A percentile compares a stretch with the other conserved stretches of the same genome.
Conservation (phyloP, 768 basidiomycete species). For the Serendipita vermifera region DNA sequence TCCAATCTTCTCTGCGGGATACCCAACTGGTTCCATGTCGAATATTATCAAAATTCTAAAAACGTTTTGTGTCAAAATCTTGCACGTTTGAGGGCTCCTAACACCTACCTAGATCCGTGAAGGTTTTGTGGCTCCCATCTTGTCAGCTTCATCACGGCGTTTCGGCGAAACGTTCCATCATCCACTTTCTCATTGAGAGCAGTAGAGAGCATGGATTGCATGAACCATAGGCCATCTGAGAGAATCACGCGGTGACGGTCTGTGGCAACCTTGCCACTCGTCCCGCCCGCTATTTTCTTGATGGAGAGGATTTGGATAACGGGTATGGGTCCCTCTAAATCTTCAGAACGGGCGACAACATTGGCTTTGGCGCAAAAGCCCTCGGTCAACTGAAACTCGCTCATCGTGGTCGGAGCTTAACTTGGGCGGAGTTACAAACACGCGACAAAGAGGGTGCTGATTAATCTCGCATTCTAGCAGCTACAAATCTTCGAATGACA, state of each 20-base stretch:
- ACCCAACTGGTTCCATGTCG: slow-evolving; percentile 42
- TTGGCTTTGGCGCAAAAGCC: slow-evolving; percentile 41
- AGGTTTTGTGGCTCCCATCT: slow-evolving; percentile 29
- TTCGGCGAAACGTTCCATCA: slow-evolving; percentile 45
- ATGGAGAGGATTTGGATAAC: slow-evolving; percentile 72
- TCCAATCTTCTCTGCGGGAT: slow-evolving; percentile 60
- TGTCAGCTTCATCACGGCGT: slow-evolving; percentile 56
- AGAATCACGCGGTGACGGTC: slow-evolving; percentile 73
- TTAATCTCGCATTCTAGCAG: slow-evolving; percentile 85
- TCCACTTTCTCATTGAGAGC: slow-evolving; percentile 69
- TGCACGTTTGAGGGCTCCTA: slow-evolving; percentile 38
- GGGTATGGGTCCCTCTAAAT: slow-evolving; percentile 27
- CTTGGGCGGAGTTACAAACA: neutral
- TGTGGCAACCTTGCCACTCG: slow-evolving; percentile 24
- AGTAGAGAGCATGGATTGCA: slow-evolving; percentile 92
- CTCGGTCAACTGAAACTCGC: slow-evolving; percentile 35
- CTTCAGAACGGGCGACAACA: slow-evolving; percentile 21
- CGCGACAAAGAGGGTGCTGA: neutral
- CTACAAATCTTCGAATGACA: slow-evolving; percentile 70
- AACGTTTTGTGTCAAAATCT: slow-evolving; percentile 52
- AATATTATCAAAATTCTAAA: slow-evolving; percentile 72
- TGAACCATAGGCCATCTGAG: slow-evolving; percentile 75
- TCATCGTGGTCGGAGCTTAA: slow-evolving; percentile 5
- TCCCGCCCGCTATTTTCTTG: slow-evolving; percentile 49
- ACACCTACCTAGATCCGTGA: neutral